Percentiles rank a stretch among this genome's conserved stretches.
phyloP scores from a whole-genome alignment of 306 rosid genomes.

The Quercus aquifolioides region DNA sequence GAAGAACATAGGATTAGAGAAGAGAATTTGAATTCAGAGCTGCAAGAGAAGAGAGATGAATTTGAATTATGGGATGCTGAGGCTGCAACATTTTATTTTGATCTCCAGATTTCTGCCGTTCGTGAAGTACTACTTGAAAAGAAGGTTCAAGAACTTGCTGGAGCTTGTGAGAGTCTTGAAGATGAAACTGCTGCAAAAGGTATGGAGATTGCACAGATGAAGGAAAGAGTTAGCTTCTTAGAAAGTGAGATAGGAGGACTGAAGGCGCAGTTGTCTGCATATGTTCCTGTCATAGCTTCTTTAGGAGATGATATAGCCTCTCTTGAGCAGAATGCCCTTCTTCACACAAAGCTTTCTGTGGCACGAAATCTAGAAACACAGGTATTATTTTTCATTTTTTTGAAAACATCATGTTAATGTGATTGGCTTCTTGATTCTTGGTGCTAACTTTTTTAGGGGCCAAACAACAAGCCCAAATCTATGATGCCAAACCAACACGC shows the following conservation, averaged over 20 bases:
- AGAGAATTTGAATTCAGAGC: slow-evolving; percentile 67
- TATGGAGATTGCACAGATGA: slow-evolving; percentile 57
- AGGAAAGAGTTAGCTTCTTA: slow-evolving; percentile 43
- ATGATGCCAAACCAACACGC: too few relatives aligned
- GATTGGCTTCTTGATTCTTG: too few relatives aligned
- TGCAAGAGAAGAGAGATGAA: slow-evolving; percentile 72
- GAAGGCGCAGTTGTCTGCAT: slow-evolving; percentile 63
- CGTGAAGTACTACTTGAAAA: slow-evolving; percentile 84
- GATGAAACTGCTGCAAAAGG: slow-evolving; percentile 60
- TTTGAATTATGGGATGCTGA: slow-evolving; percentile 93
- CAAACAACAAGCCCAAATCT: too few relatives aligned
- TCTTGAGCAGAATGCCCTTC: slow-evolving; percentile 59
- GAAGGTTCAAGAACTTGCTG: slow-evolving; percentile 74
- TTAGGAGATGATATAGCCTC: slow-evolving; percentile 72
- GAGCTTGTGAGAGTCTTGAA: slow-evolving; percentile 58
- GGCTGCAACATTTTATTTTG: slow-evolving; percentile 84
- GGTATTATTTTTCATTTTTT: slow-evolving; percentile 41
- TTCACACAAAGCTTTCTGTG: slow-evolving; percentile 28
- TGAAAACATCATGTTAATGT: background rate
- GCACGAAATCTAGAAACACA: slow-evolving; percentile 30
- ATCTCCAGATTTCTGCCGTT: slow-evolving; percentile 77
- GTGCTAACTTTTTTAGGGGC: too few relatives aligned
- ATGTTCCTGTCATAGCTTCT: slow-evolving; percentile 68
- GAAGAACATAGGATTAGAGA: slow-evolving; percentile 66
- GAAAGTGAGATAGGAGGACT: slow-evolving; percentile 75